Evolutionary conservation across 108 stramenopile species (phyloP).

Genomic region (Pseudonitzschia pungens): DNA sequence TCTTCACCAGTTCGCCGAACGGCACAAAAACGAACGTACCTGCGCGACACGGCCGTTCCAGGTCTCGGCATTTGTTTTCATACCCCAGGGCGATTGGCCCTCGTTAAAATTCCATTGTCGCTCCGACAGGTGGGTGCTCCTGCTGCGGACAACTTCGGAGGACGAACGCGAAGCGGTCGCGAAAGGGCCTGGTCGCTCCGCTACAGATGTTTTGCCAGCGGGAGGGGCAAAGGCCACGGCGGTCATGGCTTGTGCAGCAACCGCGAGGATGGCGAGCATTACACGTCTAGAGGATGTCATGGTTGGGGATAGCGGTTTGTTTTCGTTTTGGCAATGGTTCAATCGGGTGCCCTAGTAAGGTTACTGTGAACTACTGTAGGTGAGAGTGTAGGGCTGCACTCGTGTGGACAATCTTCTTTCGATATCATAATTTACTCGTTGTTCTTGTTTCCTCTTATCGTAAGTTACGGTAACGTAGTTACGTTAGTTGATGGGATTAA

Average conservation of each 20-base stretch:
- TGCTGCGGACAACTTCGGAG: not conserved
- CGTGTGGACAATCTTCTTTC: no score
- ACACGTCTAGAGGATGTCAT: not conserved
- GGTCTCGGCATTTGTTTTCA: slow-evolving; percentile 89
- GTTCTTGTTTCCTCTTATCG: no score
- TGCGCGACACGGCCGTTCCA: slow-evolving; percentile 92
- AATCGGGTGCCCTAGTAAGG: no score
- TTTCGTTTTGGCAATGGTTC: no score
- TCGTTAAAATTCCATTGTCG: slow-evolving; percentile 91
- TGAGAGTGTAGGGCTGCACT: no score
- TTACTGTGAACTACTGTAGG: no score
- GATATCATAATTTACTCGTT: no score
- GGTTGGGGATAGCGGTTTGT: not conserved
- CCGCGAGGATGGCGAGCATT: not conserved
- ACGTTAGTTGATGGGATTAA: no score
- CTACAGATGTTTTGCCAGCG: not conserved
- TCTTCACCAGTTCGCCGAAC: no score
- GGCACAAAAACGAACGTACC: no score
- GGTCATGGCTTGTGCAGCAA: not conserved
- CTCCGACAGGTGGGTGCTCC: slow-evolving; percentile 41
- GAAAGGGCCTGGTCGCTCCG: slow-evolving; percentile 21
- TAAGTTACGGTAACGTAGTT: no score
- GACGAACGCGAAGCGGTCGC: not conserved
- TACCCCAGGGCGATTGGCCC: slow-evolving; percentile 79
- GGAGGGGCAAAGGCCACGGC: not conserved